Evolutionary conservation across 169 alveolate species (phyloP), one percentile per base, ranked within the genome.

Genomic region (Plasmodium chabaudi): DNA sequence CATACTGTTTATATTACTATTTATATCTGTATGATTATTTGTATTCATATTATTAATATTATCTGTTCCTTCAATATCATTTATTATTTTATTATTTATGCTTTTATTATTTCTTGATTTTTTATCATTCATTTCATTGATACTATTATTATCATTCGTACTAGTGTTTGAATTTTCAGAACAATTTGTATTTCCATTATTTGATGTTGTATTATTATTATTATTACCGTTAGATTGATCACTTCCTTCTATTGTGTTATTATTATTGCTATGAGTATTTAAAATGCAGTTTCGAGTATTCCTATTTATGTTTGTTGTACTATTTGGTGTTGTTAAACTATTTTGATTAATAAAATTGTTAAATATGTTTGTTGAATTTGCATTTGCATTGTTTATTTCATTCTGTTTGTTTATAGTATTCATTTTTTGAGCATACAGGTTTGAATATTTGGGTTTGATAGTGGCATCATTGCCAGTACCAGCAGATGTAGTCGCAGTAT

Each of bases 341-440:
- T 72, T 72, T 9, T 72, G 87, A n/a, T 15, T 56, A 7, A 72
- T 72, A 56, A 72, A 55, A 27, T 56, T 72, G 44, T n/a, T 72
- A 34, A 72, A 72, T 21, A 72, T 17, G 39, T 10, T 72, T 4
- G 47, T 9, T 5, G 87, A 15, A 17, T 27, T 72, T 13, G 59
- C 13, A 60, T 27, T 51, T 5, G 34, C 9, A 6, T 27, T 12
- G n/a, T 55, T 56, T 1, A 51, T 17, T 17, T 56, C 70, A 23
- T 55, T 72, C 12, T 15, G 55, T 19, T 46, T 53, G 19, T 72
- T 56, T 10, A 72, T 72, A 27, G 68, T 23, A 44, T 56, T 72
- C 2, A 72, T 10, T 72, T 72, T 72, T n/a, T 12, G 25, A 1
- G 55, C 87, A 53, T 72, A 72, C 10, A 72, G 9, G 7, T 72